phyloP scores from a whole-genome alignment of 1,284 basidiomycete genomes.

The Coriolopsis trogii region DNA sequence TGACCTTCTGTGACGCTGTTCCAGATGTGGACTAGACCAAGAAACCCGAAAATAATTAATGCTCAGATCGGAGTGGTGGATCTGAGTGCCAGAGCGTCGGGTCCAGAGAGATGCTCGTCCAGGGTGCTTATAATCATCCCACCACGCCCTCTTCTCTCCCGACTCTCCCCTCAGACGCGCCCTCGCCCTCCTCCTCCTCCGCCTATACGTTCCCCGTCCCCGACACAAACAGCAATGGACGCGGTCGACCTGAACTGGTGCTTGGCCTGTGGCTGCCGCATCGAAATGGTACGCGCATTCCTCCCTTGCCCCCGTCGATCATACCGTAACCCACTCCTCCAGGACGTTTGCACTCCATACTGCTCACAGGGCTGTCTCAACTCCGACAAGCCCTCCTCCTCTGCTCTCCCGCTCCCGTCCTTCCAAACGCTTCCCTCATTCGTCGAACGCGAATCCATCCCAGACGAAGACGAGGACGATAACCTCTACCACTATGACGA shows the following conservation, averaged over 20 bases:
- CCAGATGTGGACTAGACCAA: slow-evolving; percentile 14
- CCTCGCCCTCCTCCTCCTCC: slow-evolving; percentile 9
- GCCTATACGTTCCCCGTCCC: slow-evolving; percentile 6
- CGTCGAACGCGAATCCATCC: slow-evolving; percentile 21
- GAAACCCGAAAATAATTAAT: slow-evolving; percentile 25
- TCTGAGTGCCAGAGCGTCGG: slow-evolving; percentile 7
- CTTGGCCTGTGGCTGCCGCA: slow-evolving; percentile 56
- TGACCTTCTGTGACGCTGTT: not conserved
- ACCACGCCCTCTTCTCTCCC: slow-evolving; percentile 18
- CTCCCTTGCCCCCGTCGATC: slow-evolving; percentile 6
- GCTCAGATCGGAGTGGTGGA: slow-evolving; percentile 8
- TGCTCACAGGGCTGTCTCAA: slow-evolving; percentile 55
- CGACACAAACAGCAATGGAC: slow-evolving; percentile 46
- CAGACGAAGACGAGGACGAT: slow-evolving; percentile 19
- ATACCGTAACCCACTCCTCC: slow-evolving; percentile 16
- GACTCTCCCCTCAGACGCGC: slow-evolving; percentile 21
- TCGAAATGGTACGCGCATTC: slow-evolving; percentile 44
- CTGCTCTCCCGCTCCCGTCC: slow-evolving; percentile 22
- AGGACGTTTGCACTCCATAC: slow-evolving; percentile 54
- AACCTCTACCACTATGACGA: slow-evolving; percentile 9
- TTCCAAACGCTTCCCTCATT: slow-evolving; percentile 19
- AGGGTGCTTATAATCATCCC: slow-evolving; percentile 21
- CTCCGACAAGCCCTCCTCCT: slow-evolving; percentile 24
- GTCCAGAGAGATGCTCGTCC: slow-evolving; percentile 8
- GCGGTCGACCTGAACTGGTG: slow-evolving; percentile 73